These are phyloP conservation scores for Rhododendron ovatum DNA, from an alignment of 148 eudicot genomes.

Conservation along the genomic window DNA sequence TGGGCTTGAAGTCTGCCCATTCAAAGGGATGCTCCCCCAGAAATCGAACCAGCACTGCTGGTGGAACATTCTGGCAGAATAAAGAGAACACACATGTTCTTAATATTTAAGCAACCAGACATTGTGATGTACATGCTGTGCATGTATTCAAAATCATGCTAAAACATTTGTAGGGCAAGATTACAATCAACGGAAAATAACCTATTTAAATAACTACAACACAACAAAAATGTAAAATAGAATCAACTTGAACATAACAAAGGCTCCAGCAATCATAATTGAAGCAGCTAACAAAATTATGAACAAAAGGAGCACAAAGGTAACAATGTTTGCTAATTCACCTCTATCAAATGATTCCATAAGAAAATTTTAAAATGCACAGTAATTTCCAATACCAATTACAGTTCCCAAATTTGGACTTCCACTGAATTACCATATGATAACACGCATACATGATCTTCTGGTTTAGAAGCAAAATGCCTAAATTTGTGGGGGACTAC, in stretches of 20 bases:
- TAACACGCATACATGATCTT: not conserved
- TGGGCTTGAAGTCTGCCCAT: slow-evolving; percentile 90
- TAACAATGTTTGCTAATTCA: not conserved
- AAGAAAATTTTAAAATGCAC: not conserved
- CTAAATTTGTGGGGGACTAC: not conserved
- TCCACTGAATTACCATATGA: not conserved
- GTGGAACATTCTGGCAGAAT: slow-evolving; percentile 72
- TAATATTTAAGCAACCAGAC: not conserved
- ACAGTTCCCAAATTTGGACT: not conserved
- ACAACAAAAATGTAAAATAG: not conserved
- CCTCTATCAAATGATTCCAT: not conserved
- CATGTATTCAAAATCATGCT: not conserved
- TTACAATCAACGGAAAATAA: not conserved
- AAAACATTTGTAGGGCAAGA: not conserved
- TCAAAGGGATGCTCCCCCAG: slow-evolving; percentile 95
- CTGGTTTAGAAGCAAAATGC: not conserved
- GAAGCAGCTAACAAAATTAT: not conserved
- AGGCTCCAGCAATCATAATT: not conserved
- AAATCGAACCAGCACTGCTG: slow-evolving; percentile 82
- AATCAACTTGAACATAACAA: not conserved
- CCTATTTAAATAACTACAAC: not conserved
- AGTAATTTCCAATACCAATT: not conserved
- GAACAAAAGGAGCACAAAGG: not conserved
- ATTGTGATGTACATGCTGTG: not conserved
- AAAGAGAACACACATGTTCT: slow-evolving; percentile 1